Evolutionary conservation across 768 basidiomycete species (phyloP), one percentile per base, ranked within the genome.

Genomic region (Omphalotus guepiniiformis): DNA sequence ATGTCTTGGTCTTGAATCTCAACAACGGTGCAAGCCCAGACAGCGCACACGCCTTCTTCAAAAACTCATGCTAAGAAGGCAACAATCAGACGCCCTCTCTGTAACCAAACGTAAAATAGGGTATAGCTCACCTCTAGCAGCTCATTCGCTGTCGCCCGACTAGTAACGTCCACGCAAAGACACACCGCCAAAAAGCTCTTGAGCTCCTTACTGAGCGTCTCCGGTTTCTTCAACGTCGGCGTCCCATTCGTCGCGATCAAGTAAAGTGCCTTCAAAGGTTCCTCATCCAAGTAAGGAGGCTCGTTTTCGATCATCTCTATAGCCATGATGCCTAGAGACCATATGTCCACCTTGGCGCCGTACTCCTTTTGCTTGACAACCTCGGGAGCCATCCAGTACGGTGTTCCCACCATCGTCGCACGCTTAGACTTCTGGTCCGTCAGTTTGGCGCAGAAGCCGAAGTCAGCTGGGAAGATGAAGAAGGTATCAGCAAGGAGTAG

Each of bases 301-400:
- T 96, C 93, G 58, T 92, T 93, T 66, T 97, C 93, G 53, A 97
- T 94, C 94, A 97, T 97, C 75, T 97, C 92, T 51, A 97, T 97
- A 4, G 93, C 93, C 93, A 96, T 94, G 68, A 97, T 96, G 4
- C 93, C 93, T 7, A 96, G 78, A 11, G 90, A 93, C 93, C 93
- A 96, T 42, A 96, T 92, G 58, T 95, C 93, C 18, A 95, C 93
- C 65, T 95, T 95, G 21, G 92, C 90, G 38, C 93, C 93, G 59
- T 96, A 96, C 65, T 93, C 92, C 67, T 95, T 94, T 64, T 93
- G 89, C 69, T 93, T 94, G 58, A 96, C 93, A 43, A 96, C 92
- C 64, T 96, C 93, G n/a, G 93, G 93, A 2, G 93, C 93, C 93
- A 96, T 96, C 93, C 93, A 95, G 67, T 95, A 95, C 1, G 93